phyloP scores from a whole-genome alignment of 805 yeast species.

The Candida sanyiensis region DNA sequence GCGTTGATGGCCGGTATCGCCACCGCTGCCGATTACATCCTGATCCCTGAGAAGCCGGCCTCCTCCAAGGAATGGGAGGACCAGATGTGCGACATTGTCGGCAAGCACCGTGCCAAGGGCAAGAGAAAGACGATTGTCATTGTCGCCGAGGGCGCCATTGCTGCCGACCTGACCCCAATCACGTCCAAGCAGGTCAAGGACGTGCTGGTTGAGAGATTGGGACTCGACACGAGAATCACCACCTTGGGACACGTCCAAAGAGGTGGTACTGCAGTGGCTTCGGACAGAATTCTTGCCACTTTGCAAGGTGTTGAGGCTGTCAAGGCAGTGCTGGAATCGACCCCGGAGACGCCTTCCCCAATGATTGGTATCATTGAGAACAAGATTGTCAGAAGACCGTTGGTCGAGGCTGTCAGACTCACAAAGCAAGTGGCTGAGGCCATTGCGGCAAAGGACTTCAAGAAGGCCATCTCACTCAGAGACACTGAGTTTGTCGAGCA shows the following conservation, averaged over 20 bases:
- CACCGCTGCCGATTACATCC: conserved; percentile 73
- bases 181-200: conserved; percentile 59
- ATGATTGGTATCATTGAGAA: conserved; percentile 71
- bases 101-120: conserved; percentile 63
- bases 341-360: conserved; percentile 72
- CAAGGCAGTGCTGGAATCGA: conserved; percentile 60
- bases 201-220: conserved; percentile 57
- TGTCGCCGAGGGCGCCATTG: conserved; percentile 83
- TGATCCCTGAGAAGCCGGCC: conserved; percentile 78
- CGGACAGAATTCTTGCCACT: conserved; percentile 66
- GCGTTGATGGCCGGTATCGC: conserved; percentile 78
- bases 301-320: conserved; percentile 82
- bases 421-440: conserved; percentile 72
- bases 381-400: conserved; percentile 59
- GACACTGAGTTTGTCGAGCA: conserved; percentile 68
- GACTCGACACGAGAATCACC: conserved; percentile 73
- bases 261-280: conserved; percentile 79
- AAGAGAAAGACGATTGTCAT: conserved; percentile 74
- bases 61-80: conserved; percentile 57
- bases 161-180: conserved; percentile 60
- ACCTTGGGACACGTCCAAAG: conserved; percentile 78
- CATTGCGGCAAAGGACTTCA: conserved; percentile 59
- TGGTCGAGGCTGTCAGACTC: conserved; percentile 66
- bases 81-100: conserved; percentile 57
- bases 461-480: conserved; percentile 62